Evolutionary conservation across 148 eudicot species (phyloP), one percentile per base, ranked within the genome.

Genomic region (Camellia lanceoleosa): DNA sequence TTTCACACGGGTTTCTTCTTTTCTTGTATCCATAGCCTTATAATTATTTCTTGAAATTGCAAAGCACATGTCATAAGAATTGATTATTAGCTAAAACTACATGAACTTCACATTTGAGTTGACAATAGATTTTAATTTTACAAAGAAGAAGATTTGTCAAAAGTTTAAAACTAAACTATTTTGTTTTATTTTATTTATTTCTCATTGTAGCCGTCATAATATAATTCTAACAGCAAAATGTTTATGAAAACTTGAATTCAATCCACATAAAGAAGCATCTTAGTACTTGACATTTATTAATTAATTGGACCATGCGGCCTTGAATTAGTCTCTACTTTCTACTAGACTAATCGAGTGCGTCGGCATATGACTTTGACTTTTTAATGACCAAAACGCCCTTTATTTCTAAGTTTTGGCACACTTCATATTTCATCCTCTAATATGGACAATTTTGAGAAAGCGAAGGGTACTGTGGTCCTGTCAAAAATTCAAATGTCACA

Each of bases 381-480:
- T 60, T 12, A 11, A 2, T 30, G 78, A 75, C 78, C 78, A 43
- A 75, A 59, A n/a, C 60, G 23, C 78, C 78, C 77, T 56, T 41
- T 5, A 71, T 71, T 3, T 19, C 13, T 19, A 9, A 10, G 20
- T 68, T 30, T 30, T 44, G 54, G 41, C 74, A 9, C 61, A 30
- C 43, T 12, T 42, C 14, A 54, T 12, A 0, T 72, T 52, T 52
- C 7, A 23, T 59, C 43, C 11, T 51, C 11, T 13, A 2, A 20
- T 5, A 13, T 20, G 10, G 47, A 18, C 30, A 2, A 19, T 20
- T 16, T 20, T 20, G 49, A 3, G 19, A 42, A 74, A 18, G 18
- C 47, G 14, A 56, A 56, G 77, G 77, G 47, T 14, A 74, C 41
- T 38, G 10, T 30, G 19, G 43, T 30, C 62, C 59, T 71, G 11